Conservation (phyloP, 2,329 filamentous ascomycete species). For the Ascochyta koolunga region DNA sequence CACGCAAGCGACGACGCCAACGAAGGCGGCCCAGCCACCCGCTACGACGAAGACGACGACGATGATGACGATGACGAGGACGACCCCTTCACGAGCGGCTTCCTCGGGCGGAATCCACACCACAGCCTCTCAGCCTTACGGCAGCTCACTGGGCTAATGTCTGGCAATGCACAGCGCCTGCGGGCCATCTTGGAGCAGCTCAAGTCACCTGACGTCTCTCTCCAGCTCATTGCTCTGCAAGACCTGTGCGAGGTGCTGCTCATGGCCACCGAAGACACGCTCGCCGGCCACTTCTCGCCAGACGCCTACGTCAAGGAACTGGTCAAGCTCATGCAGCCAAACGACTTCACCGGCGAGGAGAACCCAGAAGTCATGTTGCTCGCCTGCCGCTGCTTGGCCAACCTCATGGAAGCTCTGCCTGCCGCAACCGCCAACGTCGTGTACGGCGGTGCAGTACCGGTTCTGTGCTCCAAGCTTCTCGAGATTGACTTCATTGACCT, state of each 20-base stretch:
- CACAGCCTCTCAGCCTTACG: conserved; percentile 74
- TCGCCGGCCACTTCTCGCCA: conserved; percentile 92
- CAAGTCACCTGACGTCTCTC: conserved; percentile 79
- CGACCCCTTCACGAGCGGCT: conserved; percentile 63
- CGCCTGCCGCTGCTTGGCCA: conserved; percentile 92
- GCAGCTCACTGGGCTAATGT: conserved; percentile 86
- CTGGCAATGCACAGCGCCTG: conserved; percentile 78
- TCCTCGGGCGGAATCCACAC: conserved; percentile 69
- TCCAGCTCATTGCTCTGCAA: conserved; percentile 90
- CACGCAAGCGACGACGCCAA: conserved; percentile 64
- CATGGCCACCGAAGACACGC: conserved; percentile 94
- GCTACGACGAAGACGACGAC: conserved; percentile 56
- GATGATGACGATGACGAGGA: conserved; percentile 61
- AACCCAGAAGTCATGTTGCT: conserved; percentile 97
- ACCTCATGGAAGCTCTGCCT: conserved; percentile 95
- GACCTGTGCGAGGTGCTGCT: conserved; percentile 92
- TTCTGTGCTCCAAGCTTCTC: conserved; percentile 91
- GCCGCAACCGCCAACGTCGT: conserved; percentile 94
- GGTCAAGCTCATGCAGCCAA: conserved; percentile 87
- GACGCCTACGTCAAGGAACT: conserved; percentile 96
- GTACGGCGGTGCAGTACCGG: conserved; percentile 93
- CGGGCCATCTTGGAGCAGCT: conserved; percentile 67
- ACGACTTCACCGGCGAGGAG: conserved; percentile 82
- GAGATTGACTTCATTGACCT: conserved; percentile 98
- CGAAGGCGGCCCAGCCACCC: conserved; percentile 52